Evolutionary conservation across 2,329 filamentous ascomycete species (phyloP).

Genomic region (Bipolaris victoriae): DNA sequence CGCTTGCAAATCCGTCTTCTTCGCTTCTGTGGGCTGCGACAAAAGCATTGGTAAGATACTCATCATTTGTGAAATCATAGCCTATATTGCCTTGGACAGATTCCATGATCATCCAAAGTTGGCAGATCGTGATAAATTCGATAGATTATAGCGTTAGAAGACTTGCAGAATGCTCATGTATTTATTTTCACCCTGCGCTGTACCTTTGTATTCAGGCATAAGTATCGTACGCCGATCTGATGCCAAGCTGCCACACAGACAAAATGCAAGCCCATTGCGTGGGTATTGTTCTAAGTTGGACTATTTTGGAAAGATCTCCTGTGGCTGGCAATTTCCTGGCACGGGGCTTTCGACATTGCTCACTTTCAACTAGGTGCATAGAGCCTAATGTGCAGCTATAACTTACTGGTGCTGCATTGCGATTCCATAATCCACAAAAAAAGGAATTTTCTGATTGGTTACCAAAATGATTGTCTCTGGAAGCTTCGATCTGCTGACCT

Average conservation of each 20-base stretch:
- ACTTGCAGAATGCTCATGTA: not conserved
- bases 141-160: too few relatives aligned
- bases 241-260: not conserved
- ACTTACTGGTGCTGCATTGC: not conserved
- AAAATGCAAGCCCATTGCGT: not conserved
- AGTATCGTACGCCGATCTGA: not conserved
- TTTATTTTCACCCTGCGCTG: not conserved
- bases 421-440: not conserved
- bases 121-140: too few relatives aligned
- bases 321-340: too few relatives aligned
- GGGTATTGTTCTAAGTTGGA: too few relatives aligned
- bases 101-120: not conserved
- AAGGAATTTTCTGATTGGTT: not conserved
- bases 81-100: not conserved
- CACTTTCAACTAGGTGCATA: too few relatives aligned
- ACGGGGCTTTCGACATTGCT: too few relatives aligned
- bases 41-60: not conserved
- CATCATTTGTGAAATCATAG: not conserved
- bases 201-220: not conserved
- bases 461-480: not conserved
- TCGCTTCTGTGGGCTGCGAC: not conserved
- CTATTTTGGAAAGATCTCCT: too few relatives aligned
- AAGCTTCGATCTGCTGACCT: not conserved
- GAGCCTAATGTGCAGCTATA: not conserved
- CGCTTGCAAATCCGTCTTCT: not conserved